phyloP scores from a whole-genome alignment of 768 basidiomycete species.

The Gyrodon lividus region DNA sequence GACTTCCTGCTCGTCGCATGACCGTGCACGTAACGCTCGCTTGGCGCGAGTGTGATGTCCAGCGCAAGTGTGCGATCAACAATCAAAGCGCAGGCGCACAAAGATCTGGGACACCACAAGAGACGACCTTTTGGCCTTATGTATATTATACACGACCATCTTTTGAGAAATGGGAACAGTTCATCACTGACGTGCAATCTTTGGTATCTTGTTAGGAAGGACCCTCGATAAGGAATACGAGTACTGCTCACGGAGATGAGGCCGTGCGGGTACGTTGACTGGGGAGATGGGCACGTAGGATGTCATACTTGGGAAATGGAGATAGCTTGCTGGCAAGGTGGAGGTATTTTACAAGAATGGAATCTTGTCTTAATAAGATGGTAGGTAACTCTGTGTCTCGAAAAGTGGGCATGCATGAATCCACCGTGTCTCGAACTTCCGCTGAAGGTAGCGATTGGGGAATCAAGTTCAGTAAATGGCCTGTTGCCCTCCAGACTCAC shows the following conservation, averaged over 20 bases:
- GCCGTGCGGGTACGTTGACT: background rate
- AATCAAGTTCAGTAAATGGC: background rate
- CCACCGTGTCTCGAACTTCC: background rate
- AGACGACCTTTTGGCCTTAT: background rate
- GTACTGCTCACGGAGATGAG: background rate
- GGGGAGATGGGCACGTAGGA: background rate
- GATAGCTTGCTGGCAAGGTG: background rate
- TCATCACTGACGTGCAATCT: background rate
- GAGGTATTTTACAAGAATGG: too few relatives aligned
- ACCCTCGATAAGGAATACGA: background rate
- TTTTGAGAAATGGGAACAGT: background rate
- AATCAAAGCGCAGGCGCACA: background rate
- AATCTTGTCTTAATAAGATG: background rate
- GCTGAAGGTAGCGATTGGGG: too few relatives aligned
- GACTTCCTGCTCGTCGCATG: too few relatives aligned
- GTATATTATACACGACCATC: background rate
- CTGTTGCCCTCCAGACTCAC: background rate
- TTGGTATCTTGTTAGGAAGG: background rate
- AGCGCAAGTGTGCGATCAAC: background rate
- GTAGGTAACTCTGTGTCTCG: background rate
- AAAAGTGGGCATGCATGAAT: too few relatives aligned
- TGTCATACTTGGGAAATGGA: background rate
- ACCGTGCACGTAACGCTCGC: too few relatives aligned
- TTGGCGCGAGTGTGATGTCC: background rate
- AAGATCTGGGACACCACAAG: background rate